phyloP scores from a whole-genome alignment of 2,329 filamentous ascomycete species.

The Zalaria obscura region DNA sequence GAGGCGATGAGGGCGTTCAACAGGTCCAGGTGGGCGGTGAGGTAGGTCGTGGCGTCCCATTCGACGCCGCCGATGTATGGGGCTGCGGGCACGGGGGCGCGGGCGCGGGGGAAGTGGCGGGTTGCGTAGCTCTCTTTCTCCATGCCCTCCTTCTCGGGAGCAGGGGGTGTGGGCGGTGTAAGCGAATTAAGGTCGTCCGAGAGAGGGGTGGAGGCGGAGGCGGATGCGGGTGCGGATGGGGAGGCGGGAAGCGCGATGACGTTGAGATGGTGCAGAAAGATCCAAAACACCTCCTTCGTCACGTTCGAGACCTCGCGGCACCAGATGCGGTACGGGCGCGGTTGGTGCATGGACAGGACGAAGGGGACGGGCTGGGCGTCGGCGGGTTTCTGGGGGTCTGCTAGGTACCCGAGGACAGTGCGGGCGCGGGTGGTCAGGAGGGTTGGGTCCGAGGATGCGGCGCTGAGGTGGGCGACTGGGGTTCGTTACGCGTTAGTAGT shows the following conservation, averaged over 20 bases:
- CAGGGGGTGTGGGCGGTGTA: background rate
- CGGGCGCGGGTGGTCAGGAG: constrained; percentile 46
- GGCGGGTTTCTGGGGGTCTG: constrained; percentile 64
- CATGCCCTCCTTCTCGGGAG: background rate
- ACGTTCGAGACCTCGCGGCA: constrained; percentile 84
- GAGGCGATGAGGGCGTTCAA: constrained; percentile 82
- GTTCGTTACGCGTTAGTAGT: background rate
- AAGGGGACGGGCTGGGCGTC: constrained; percentile 68
- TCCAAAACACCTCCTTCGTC: constrained; percentile 98
- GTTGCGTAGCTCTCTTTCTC: constrained; percentile 32
- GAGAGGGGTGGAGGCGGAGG: constrained; percentile 9
- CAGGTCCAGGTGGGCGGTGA: constrained; percentile 83
- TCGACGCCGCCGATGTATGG: constrained; percentile 95
- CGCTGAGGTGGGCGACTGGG: constrained; percentile 63
- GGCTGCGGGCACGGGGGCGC: constrained; percentile 81
- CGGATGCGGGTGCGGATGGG: constrained; percentile 11
- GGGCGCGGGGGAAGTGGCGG: constrained; percentile 68
- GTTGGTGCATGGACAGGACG: constrained; percentile 75
- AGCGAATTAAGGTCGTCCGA: background rate
- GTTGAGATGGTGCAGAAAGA: constrained; percentile 90
- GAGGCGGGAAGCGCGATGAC: constrained; percentile 52
- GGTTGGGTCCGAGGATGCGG: constrained; percentile 34
- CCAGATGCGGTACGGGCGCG: constrained; percentile 85
- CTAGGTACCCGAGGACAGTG: constrained; percentile 65
- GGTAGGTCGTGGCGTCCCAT: constrained; percentile 96